Conservation (phyloP, 179 eudicot genomes). For the Spergularia azorica region DNA sequence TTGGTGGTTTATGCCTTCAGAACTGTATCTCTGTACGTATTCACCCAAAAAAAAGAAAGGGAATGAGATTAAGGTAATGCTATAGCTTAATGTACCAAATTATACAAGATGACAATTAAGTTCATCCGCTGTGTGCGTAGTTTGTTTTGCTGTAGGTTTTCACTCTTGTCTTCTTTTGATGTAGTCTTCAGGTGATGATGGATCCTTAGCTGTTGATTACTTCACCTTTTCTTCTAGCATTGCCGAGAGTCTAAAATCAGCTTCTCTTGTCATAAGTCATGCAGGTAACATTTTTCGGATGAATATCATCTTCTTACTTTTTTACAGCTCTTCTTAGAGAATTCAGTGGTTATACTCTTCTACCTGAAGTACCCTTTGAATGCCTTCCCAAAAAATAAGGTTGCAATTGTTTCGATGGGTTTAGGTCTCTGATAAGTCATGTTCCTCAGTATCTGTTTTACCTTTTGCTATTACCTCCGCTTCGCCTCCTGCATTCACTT, state of each 20-base stretch:
- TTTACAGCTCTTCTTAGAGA: too few species aligned
- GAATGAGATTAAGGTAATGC: not conserved
- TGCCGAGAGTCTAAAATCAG: conserved; percentile 72
- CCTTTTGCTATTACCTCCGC: not conserved
- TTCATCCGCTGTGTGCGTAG: not conserved
- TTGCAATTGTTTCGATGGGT: too few species aligned
- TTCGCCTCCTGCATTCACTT: not conserved
- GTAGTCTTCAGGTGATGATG: conserved; percentile 67
- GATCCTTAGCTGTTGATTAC: conserved; percentile 73
- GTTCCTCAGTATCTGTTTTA: too few species aligned
- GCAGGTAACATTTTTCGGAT: conserved; percentile 54
- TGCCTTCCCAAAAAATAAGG: too few species aligned
- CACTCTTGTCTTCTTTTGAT: conserved; percentile 21
- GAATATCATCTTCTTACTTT: not conserved
- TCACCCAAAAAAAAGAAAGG: too few species aligned
- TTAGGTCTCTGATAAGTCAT: too few species aligned
- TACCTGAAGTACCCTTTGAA: not conserved
- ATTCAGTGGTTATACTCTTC: too few species aligned
- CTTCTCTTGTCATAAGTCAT: conserved; percentile 96
- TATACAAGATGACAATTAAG: not conserved
- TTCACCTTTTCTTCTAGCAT: conserved; percentile 91
- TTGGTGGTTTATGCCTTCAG: too few species aligned
- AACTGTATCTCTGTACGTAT: too few species aligned
- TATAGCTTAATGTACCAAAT: not conserved
- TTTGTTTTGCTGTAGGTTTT: conserved; percentile 13